Evolutionary conservation across 1,284 basidiomycete genomes (phyloP), one percentile per base, ranked within the genome.

Genomic region (Trichosporon sp.): DNA sequence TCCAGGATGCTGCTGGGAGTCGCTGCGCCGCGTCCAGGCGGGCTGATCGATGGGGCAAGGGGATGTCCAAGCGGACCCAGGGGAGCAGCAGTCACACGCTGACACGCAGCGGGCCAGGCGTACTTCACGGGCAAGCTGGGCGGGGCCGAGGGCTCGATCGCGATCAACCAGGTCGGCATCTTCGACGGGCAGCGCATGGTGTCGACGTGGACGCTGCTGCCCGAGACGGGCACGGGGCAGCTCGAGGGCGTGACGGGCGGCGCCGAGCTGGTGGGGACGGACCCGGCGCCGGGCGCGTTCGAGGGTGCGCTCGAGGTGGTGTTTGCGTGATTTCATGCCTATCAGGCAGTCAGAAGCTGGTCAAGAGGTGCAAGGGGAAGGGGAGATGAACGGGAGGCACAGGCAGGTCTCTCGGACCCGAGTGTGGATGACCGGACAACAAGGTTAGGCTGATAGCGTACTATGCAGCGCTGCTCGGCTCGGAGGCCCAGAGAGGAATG

Each of bases 71-170:
- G n/a, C n/a, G n/a, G n/a, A n/a, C n/a, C n/a, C n/a, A n/a, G n/a
- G n/a, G 34, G 34, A 34, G 6, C 34, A 6, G 5, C 21, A 21
- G 21, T 51, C 3, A 4, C 13, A 32, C 18, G 47, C 56, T 60
- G 56, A 60, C 56, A 6, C 27, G 3, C 56, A 60, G 56, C 56
- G 6, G 56, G 56, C 15, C 56, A 60, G n/a, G 56, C 56, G 5
- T 60, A 60, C 56, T 60, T 60, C 56, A 60, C 56, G 18, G 56
- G 56, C 56, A 60, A 60, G 56, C 12, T 60, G 18, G 56, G 56
- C 6, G 56, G 12, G 3, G 56, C 56, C 27, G 27, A 60, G 18
- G 56, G 56, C 18, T 60, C 56, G 29, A 60, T 60, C 56, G 56
- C 56, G 56, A 60, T 60, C 56, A 60, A 60, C 27, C 56, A 60